Evolutionary conservation across 148 eudicot species (phyloP).

Genomic region (Rhododendron ovatum): DNA sequence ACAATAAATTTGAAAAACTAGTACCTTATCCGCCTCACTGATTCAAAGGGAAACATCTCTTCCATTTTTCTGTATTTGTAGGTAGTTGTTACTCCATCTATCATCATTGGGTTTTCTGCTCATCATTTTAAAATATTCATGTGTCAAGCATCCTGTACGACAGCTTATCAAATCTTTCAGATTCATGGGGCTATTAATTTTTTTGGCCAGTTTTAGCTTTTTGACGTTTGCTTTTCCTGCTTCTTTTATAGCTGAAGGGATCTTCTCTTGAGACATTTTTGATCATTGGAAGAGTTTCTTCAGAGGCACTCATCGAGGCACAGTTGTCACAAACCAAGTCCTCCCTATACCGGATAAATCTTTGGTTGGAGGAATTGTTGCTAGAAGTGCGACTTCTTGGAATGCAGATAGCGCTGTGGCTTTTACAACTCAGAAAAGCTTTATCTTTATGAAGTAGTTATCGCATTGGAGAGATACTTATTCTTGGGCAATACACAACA

Average conservation of each 20-base stretch:
- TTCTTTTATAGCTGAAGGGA: constrained; percentile 51
- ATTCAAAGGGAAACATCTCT: not conserved
- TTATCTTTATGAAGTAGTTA: constrained; percentile 23
- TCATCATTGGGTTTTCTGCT: not conserved
- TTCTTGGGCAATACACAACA: not conserved
- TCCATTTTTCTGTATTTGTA: not conserved
- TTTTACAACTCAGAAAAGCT: constrained; percentile 45
- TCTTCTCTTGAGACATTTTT: constrained; percentile 80
- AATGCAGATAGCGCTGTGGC: constrained; percentile 72
- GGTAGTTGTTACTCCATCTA: not conserved
- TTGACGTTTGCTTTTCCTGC: not conserved
- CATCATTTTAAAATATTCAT: not conserved
- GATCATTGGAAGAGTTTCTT: constrained; percentile 86
- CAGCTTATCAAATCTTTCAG: not conserved
- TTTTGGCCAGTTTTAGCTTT: not conserved
- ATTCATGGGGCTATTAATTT: not conserved
- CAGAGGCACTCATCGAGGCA: constrained; percentile 78
- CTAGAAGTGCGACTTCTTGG: constrained; percentile 62
- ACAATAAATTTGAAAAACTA: not conserved
- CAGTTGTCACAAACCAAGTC: constrained; percentile 47
- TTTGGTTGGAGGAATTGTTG: constrained; percentile 56
- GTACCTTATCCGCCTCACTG: not conserved
- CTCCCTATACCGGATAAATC: constrained; percentile 34
- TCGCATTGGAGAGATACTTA: not conserved
- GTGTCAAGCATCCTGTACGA: not conserved